Evolutionary conservation across 2,329 filamentous ascomycete species (phyloP), one percentile per base, ranked within the genome.

Genomic region (Hypoxylon sp.): DNA sequence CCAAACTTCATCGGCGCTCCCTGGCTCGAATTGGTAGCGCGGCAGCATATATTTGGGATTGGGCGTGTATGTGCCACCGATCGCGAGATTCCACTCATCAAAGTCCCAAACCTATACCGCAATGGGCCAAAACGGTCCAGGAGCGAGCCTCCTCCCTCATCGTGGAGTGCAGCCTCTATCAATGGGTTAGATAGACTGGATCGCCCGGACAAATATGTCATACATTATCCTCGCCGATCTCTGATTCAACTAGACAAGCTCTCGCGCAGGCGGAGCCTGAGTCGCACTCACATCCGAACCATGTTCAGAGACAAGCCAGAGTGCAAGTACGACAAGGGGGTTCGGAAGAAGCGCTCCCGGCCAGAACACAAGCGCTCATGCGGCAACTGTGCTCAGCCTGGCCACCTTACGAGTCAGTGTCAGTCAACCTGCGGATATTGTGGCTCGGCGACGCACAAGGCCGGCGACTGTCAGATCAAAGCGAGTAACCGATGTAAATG

Each of bases 401-500:
- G 20, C 11, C 73, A 76, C 58, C 20, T 2, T 13, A 68, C 69
- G 1, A 29, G 43, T 2, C 4, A 58, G 2, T 77, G 75, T 63
- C 21, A 15, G 1, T 50, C 48, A 1, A 55, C 49, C 3, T 77
- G 75, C 57, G 75, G 75, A 1, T 69, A 74, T 58, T 77, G 75
- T 67, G 68, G 70, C 49, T 69, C 69, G 4, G 23, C 29, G 9
- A 57, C 45, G 13, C 75, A 78, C 53, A 60, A 53, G 13, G 69
- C 69, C 3, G 55, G 57, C 4, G 37, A 59, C 4, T 78, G 76
- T 52, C 59, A 69, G 6, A 60, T 74, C 9, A 64, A 73, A 38
- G 58, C 47, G n/a, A 62, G 60, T 3, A 74, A 73, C 56, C 69
- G 74, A 17, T 78, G 76, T 62, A 77, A 77, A 63, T 77, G 75